phyloP scores from a whole-genome alignment of 2,329 filamentous ascomycete genomes.

The Biscogniauxia marginata region DNA sequence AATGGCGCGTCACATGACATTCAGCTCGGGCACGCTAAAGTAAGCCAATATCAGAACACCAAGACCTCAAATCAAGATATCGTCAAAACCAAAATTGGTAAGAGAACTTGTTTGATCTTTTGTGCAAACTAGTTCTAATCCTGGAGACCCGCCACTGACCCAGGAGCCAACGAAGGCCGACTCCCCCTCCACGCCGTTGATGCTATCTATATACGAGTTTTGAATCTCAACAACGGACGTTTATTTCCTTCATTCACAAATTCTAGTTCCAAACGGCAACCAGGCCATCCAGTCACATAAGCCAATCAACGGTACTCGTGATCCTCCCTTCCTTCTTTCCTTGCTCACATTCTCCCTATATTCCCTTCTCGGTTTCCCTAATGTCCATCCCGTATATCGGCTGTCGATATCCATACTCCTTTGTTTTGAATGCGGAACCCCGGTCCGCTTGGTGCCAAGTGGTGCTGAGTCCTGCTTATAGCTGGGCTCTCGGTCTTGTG shows the following conservation, averaged over 20 bases:
- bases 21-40: neutral
- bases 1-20: neutral
- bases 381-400: neutral
- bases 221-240: too few relatives aligned
- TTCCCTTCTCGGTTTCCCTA: too few relatives aligned
- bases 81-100: neutral
- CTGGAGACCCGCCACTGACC: neutral
- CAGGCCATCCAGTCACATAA: neutral
- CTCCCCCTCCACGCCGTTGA: neutral
- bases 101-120: too few relatives aligned
- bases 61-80: neutral
- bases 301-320: neutral
- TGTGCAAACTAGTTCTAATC: neutral
- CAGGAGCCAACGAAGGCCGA: neutral
- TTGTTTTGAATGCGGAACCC: neutral
- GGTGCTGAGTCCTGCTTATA: too few relatives aligned
- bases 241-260: neutral
- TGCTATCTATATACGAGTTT: neutral
- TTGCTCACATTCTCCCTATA: neutral
- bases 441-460: too few relatives aligned
- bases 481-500: neutral
- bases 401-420: neutral
- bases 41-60: neutral
- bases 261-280: neutral
- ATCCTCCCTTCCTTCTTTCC: neutral